Conservation (phyloP, 140 eudicot genomes). For the Cichorium intybus region DNA sequence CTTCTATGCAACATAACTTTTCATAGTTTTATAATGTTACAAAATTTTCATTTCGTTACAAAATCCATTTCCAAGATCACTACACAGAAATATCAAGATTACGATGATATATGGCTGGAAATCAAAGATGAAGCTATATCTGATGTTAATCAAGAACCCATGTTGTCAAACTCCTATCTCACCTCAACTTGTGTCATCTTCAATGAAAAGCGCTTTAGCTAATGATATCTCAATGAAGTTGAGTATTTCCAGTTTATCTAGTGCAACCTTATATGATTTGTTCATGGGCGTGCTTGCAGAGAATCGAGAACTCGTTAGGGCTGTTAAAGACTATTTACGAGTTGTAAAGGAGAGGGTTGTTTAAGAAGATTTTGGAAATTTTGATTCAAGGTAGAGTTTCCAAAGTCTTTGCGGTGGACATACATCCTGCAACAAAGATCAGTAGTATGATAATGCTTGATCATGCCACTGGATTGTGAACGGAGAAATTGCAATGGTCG, state of each 20-base stretch:
- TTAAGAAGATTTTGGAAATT: conserved; percentile 52
- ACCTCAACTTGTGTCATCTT: conserved; percentile 37
- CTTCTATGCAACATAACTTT: too few relatives aligned
- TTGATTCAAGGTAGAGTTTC: conserved; percentile 74
- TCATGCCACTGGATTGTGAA: conserved; percentile 79
- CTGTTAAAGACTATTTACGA: conserved; percentile 42
- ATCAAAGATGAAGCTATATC: conserved; percentile 44
- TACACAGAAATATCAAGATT: background rate
- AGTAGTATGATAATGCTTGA: conserved; percentile 73
- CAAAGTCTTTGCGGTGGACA: conserved; percentile 71
- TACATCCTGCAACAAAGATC: conserved; percentile 77
- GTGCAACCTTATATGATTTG: conserved; percentile 50
- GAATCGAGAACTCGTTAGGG: conserved; percentile 39
- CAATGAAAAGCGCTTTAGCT: conserved; percentile 53
- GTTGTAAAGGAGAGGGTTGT: conserved; percentile 55
- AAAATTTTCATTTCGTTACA: too few relatives aligned
- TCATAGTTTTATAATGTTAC: too few relatives aligned
- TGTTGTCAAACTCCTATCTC: conserved; percentile 46
- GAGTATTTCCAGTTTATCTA: conserved; percentile 39
- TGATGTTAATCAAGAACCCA: conserved; percentile 61
- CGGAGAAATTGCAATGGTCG: conserved; percentile 78
- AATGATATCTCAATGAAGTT: conserved; percentile 55
- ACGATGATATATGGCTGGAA: conserved; percentile 41
- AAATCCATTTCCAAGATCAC: conserved; percentile 32
- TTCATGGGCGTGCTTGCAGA: conserved; percentile 42